Conservation (phyloP, 164 flowering plant genomes). For the Stephania japonica region DNA sequence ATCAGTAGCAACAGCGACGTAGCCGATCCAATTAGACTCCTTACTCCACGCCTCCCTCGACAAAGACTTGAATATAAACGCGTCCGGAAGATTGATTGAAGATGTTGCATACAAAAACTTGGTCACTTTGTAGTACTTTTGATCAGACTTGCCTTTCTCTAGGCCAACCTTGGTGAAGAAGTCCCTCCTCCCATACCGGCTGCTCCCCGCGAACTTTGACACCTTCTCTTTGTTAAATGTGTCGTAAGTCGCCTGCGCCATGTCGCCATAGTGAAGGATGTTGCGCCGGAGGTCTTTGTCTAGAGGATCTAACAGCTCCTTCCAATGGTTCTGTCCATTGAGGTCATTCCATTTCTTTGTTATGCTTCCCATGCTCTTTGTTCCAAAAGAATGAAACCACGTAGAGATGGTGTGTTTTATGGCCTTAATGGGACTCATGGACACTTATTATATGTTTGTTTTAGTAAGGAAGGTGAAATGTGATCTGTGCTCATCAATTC, state of each 20-base stretch:
- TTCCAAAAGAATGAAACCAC: not conserved
- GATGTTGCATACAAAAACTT: constrained; percentile 46
- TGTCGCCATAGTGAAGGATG: constrained; percentile 47
- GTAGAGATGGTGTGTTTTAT: not conserved
- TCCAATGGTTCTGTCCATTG: constrained; percentile 51
- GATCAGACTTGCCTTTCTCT: constrained; percentile 9
- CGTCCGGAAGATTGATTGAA: constrained; percentile 20
- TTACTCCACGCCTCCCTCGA: constrained; percentile 36
- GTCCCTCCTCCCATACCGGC: constrained; percentile 27
- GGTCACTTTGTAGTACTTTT: constrained; percentile 26
- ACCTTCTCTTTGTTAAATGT: constrained; percentile 32
- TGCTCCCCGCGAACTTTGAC: constrained; percentile 35
- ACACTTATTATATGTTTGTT: not conserved
- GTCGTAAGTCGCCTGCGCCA: constrained; percentile 35
- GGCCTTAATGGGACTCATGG: not conserved
- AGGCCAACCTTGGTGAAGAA: constrained; percentile 29
- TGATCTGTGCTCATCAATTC: no score
- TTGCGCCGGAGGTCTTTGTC: constrained; percentile 47
- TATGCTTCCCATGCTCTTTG: constrained; percentile 11
- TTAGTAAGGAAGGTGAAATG: not conserved
- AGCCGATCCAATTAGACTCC: constrained; percentile 53
- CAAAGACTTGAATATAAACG: constrained; percentile 29
- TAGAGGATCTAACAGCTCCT: constrained; percentile 48
- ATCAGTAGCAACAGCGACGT: constrained; percentile 52
- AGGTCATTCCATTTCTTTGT: constrained; percentile 41